These are phyloP conservation scores for Penicillium sp. DNA, from an alignment of 2,329 filamentous ascomycete genomes.

Conservation along the genomic window DNA sequence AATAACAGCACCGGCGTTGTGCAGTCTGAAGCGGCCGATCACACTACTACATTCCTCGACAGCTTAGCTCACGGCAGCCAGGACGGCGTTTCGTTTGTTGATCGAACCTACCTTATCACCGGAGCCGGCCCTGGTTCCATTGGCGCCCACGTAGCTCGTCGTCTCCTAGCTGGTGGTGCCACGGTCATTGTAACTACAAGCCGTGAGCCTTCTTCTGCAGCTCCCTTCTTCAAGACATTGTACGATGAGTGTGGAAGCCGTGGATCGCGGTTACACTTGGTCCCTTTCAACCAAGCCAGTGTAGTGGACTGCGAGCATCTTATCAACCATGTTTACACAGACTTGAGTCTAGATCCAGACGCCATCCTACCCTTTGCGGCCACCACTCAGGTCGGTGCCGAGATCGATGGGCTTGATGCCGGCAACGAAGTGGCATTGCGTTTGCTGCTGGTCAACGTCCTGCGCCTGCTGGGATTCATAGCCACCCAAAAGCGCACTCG, in stretches of 20 bases:
- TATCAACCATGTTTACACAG: conserved; percentile 6
- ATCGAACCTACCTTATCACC: conserved; percentile 9
- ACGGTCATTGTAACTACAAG: conserved; percentile 6
- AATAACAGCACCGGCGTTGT: background rate
- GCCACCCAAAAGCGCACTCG: background rate
- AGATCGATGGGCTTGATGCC: background rate
- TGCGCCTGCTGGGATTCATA: conserved; percentile 1
- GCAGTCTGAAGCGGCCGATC: background rate
- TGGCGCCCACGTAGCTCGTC: background rate
- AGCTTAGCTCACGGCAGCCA: background rate
- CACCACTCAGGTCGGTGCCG: background rate
- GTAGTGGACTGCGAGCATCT: background rate
- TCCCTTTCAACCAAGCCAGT: conserved; percentile 13
- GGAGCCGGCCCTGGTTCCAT: conserved; percentile 8
- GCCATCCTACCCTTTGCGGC: conserved; percentile 9
- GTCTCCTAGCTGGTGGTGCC: conserved; percentile 3
- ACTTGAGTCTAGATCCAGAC: conserved; percentile 4
- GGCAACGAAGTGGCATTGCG: conserved; percentile 4
- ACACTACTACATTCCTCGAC: background rate
- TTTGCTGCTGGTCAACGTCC: conserved; percentile 7
- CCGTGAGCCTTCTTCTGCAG: background rate
- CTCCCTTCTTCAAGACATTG: background rate
- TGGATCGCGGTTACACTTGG: background rate
- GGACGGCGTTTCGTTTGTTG: background rate
- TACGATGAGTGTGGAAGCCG: background rate